Percentiles rank a stretch among this genome's conserved stretches.
Evolutionary conservation across 257 asterid species (phyloP).

Genomic region (Nemophila menziesii): DNA sequence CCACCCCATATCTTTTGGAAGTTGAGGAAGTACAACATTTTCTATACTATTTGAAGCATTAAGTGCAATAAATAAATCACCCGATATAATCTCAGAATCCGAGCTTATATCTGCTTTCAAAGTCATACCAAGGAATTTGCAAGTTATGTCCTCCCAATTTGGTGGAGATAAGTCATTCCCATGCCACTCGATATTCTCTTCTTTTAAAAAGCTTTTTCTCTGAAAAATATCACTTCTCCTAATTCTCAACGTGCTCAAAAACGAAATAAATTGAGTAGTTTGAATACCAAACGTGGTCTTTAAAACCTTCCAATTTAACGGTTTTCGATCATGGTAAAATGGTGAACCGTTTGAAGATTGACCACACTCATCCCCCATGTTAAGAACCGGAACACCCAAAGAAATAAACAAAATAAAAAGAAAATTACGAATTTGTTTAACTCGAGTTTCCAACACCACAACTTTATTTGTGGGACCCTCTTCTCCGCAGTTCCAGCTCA

Average conservation of each 20-base stretch:
- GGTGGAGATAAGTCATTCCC: conserved; percentile 48
- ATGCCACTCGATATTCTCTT: conserved; percentile 63
- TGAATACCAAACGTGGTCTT: conserved; percentile 52
- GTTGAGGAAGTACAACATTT: conserved; percentile 44
- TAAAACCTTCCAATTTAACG: conserved; percentile 58
- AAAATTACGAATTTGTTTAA: conserved; percentile 73
- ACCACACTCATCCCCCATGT: conserved; percentile 98
- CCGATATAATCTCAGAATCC: conserved; percentile 11
- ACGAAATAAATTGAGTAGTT: conserved; percentile 46
- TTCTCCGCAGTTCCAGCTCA: conserved; percentile 90
- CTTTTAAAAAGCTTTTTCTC: conserved; percentile 40
- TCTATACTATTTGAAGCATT: conserved; percentile 41
- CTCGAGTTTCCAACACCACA: conserved; percentile 51
- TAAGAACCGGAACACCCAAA: conserved; percentile 79
- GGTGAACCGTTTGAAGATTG: conserved; percentile 57
- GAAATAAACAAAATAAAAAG: conserved; percentile 65
- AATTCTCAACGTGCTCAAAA: conserved; percentile 45
- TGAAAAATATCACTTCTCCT: conserved; percentile 74
- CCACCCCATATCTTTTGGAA: conserved; percentile 39
- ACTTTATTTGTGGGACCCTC: conserved; percentile 66
- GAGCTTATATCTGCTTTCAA: conserved; percentile 34
- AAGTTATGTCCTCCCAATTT: conserved; percentile 48
- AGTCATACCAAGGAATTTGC: conserved; percentile 67
- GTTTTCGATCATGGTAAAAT: conserved; percentile 30
- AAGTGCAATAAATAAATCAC: conserved; percentile 63